Evolutionary conservation across 129 eudicot genomes (phyloP).

Genomic region (Helianthus tuberosus): DNA sequence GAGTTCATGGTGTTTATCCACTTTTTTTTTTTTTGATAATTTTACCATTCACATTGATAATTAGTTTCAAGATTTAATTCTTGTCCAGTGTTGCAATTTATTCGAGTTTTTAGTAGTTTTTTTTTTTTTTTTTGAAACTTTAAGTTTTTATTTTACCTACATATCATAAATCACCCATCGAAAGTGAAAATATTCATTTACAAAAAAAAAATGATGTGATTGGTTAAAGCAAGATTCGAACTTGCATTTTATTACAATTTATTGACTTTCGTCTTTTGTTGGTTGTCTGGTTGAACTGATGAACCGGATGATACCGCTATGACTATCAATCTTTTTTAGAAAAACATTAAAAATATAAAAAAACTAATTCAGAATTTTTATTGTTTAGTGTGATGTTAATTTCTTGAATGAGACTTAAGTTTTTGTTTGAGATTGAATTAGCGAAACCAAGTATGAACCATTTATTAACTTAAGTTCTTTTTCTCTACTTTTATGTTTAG

Average conservation of each 20-base stretch:
- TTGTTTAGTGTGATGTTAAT: not conserved
- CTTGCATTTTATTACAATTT: not conserved
- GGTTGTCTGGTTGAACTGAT: not conserved
- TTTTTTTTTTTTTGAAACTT: not conserved
- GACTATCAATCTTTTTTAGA: not conserved
- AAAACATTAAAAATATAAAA: not conserved
- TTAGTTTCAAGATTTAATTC: not conserved
- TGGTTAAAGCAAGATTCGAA: not conserved
- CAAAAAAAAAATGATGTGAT: not conserved
- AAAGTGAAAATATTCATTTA: not conserved
- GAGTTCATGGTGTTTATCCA: constrained; percentile 7
- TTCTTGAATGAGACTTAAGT: not conserved
- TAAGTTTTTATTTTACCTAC: not conserved
- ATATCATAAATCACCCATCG: too few relatives aligned
- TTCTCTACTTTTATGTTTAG: not conserved
- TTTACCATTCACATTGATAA: not conserved
- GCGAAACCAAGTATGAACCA: not conserved
- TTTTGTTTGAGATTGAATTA: not conserved
- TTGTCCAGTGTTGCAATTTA: not conserved
- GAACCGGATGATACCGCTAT: not conserved
- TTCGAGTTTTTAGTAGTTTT: not conserved
- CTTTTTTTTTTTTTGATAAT: not conserved
- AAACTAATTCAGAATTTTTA: not conserved
- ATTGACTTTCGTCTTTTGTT: not conserved
- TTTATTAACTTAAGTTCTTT: not conserved